These are phyloP conservation scores for Theobroma grandiflorum DNA, from an alignment of 441 rosid species.

Conservation along the genomic window DNA sequence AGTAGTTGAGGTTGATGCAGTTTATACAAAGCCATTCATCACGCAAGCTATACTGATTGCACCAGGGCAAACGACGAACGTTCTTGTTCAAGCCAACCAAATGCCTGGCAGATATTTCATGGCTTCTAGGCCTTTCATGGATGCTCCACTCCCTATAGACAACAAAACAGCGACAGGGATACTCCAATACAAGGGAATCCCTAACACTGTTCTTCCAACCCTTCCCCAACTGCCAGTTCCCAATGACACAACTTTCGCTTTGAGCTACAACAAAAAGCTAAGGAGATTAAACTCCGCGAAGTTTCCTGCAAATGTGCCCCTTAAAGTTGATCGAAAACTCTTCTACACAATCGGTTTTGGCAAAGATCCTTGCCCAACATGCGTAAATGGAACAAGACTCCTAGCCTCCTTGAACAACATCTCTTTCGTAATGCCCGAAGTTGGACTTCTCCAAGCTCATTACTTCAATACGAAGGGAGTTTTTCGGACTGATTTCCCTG, in stretches of 20 bases:
- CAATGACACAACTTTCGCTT: slow-evolving; percentile 47
- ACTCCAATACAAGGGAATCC: slow-evolving; percentile 54
- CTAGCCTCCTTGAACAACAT: slow-evolving; percentile 66
- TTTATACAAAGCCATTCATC: slow-evolving; percentile 59
- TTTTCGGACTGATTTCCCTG: slow-evolving; percentile 64
- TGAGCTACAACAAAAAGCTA: slow-evolving; percentile 42
- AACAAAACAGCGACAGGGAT: slow-evolving; percentile 49
- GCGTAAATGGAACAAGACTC: slow-evolving; percentile 55
- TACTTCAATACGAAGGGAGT: slow-evolving; percentile 57
- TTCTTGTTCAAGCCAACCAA: slow-evolving; percentile 57
- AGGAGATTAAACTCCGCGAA: slow-evolving; percentile 48
- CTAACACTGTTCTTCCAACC: slow-evolving; percentile 45
- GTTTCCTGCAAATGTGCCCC: slow-evolving; percentile 64
- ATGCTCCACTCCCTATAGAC: slow-evolving; percentile 46
- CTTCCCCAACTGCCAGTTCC: slow-evolving; percentile 51
- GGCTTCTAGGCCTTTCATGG: slow-evolving; percentile 60
- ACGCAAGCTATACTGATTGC: slow-evolving; percentile 55
- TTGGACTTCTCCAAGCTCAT: slow-evolving; percentile 68
- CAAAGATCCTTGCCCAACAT: slow-evolving; percentile 49
- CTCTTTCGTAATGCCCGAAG: slow-evolving; percentile 55
- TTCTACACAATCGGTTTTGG: slow-evolving; percentile 64
- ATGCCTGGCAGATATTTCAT: slow-evolving; percentile 55
- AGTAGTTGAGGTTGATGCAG: slow-evolving; percentile 72
- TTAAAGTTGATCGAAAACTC: slow-evolving; percentile 57
- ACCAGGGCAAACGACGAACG: slow-evolving; percentile 72